Base-by-base conservation (phyloP, 78 protist genomes). In the Reticulomyxa filosa region DNA sequence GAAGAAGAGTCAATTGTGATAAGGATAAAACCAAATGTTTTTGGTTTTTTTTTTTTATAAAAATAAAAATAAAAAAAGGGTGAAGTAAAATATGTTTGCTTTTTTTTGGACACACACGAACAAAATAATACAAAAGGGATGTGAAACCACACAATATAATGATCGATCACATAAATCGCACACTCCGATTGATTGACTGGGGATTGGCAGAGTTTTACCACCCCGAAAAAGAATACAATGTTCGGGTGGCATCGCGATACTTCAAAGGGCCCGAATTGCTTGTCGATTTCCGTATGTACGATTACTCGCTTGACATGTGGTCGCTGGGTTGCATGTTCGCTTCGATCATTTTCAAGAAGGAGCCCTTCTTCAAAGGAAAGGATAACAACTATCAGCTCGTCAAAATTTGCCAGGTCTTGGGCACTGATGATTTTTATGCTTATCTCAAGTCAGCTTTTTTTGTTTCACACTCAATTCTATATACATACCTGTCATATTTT, bases 181-280 rank as follows among this genome's bases (percentile, higher is more conserved):
- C 78, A 73, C 73, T 92, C 36, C 67, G 94, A 35, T 76, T 92
- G 29, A 91, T 91, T 61, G 99, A 95, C 63, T 95, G 98, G 95
- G 99, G 99, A 2, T 71, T 95, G 27, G 99, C 98, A 4, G 99
- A 95, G 67, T 95, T 86, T 72, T 95, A 92, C 73, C 95, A 83
- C 57, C 94, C 84, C 2, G 85, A 76, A 36, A 59, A 42, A 22
- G 92, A 83, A 51, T 96, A 91, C 80, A 96, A 96, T 67, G 97
- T 93, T n/a, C 80, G 99, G 27, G 99, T 96, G 29, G 99, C 99
- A 5, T 87, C 96, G 4, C 67, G 99, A 6, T 93, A 85, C 83
- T 93, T 82, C 74, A 93, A 96, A 65, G 86, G 89, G 0, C 98
- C 98, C 26, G 99, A 94, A 61, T 82, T 97, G 2, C 73, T 94